Base-by-base conservation (phyloP, 78 protist species). In the Dictyostelium purpureum region DNA sequence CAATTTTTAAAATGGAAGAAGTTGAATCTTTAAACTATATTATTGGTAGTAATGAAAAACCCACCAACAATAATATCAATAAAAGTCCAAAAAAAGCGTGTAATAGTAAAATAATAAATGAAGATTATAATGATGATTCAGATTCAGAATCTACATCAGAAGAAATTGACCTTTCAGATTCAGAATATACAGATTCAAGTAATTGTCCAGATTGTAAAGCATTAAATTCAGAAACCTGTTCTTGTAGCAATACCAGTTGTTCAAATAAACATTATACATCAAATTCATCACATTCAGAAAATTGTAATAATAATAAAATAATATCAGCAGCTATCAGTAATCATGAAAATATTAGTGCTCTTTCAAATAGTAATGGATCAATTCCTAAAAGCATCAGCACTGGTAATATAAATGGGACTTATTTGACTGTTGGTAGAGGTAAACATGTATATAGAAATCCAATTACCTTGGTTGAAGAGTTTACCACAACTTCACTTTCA, bases 401-500 rank as follows among this genome's bases (percentile, higher is more conserved):
- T 31, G 24, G 38, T 31, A 63, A 63, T 33, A 47, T 47, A 3
- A 47, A 47, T 47, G n/a, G n/a, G n/a, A n/a, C n/a, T n/a, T 47
- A 47, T 47, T 31, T 63, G 16, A 31, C 42, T 16, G 26, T 37
- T 28, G 33, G 71, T 5, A 51, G 47, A 51, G 35, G 24, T n/a
- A 51, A 31, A 11, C 42, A 75, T 33, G 42, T 75, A 5, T 66
- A 56, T 33, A 35, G 92, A 70, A 81, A 81, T 47, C 92, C 92
- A 56, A 61, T 85, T n/a, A 85, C 92, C 18, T 61, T 85, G 37
- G 92, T 85, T 6, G 92, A 85, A 52, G 92, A 85, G 59, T 85
- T 56, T 59, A 31, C 71, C 33, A 42, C 89, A 7, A 38, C 92
- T 16, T 61, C 82, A 16, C 19, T 73, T 26, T 85, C 82, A 28